Conservation (phyloP, 2,329 filamentous ascomycete species). For the Pseudogymnoascus sp. region DNA sequence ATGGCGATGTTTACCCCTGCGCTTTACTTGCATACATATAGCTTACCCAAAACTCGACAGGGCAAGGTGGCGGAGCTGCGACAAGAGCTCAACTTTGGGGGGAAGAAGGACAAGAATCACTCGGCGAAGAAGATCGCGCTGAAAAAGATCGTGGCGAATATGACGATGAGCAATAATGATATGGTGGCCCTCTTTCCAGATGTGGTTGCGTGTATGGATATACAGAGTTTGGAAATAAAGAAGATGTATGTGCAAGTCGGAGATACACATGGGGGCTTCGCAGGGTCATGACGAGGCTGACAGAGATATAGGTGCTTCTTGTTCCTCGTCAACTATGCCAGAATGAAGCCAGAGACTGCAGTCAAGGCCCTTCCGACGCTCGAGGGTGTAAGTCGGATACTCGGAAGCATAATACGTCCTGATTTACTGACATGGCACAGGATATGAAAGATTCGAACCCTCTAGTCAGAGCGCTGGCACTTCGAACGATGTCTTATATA, state of each 20-base stretch:
- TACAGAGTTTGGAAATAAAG: conserved; percentile 94
- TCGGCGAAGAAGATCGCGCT: conserved; percentile 92
- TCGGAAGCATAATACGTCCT: neutral
- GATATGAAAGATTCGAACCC: conserved; percentile 93
- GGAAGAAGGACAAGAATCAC: conserved; percentile 97
- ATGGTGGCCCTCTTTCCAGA: conserved; percentile 97
- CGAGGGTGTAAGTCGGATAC: conserved; percentile 51
- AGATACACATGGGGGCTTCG: neutral
- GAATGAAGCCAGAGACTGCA: conserved; percentile 88
- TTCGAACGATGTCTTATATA: conserved; percentile 95
- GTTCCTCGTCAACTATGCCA: conserved; percentile 93
- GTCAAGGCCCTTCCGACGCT: conserved; percentile 86
- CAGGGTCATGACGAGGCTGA: conserved; percentile 17
- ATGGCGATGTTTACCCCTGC: conserved; percentile 26
- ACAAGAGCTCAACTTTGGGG: conserved; percentile 83
- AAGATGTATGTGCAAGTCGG: conserved; percentile 66
- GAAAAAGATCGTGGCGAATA: conserved; percentile 99
- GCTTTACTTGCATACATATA: conserved; percentile 15
- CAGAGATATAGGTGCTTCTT: conserved; percentile 71
- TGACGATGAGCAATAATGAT: conserved; percentile 99
- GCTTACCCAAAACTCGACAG: conserved; percentile 46
- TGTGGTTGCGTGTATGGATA: conserved; percentile 89
- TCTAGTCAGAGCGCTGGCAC: conserved; percentile 78
- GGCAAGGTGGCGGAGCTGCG: conserved; percentile 98
- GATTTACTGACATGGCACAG: conserved; percentile 33